Conservation (phyloP, 345 rosid genomes). For the Populus nigra region DNA sequence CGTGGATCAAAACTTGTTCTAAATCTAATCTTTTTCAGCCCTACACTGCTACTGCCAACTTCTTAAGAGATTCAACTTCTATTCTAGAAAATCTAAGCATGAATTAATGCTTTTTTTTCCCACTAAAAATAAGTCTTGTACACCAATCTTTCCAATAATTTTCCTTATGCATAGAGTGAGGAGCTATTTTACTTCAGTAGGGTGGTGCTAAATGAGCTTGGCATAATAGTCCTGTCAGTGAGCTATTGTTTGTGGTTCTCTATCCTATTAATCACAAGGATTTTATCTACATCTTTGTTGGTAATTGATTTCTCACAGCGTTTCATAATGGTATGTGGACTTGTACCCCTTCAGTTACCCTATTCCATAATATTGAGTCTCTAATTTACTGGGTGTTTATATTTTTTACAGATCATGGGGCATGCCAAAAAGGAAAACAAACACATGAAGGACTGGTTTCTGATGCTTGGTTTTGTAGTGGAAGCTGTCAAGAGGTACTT, state of each 20-base stretch:
- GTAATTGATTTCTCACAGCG: background rate
- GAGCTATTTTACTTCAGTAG: background rate
- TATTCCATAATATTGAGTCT: constrained; percentile 10
- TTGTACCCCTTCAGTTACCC: background rate
- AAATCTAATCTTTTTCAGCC: background rate
- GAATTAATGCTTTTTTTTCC: background rate
- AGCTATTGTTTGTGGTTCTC: background rate
- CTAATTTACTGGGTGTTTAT: constrained; percentile 18
- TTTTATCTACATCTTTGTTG: background rate
- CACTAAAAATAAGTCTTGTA: background rate
- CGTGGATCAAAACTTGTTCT: background rate
- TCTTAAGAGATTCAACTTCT: background rate
- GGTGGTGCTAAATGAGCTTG: constrained; percentile 4
- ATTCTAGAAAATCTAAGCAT: background rate
- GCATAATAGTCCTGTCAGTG: background rate
- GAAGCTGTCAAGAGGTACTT: constrained; percentile 69
- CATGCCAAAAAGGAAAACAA: constrained; percentile 48
- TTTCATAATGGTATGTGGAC: background rate
- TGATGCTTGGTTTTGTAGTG: constrained; percentile 65
- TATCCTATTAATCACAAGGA: background rate
- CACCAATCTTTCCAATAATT: background rate
- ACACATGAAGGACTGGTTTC: constrained; percentile 38
- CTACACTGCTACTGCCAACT: background rate
- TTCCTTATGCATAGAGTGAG: background rate
- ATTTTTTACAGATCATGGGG: constrained; percentile 60